These are phyloP conservation scores for Plasmodium adleri DNA, from an alignment of 169 alveolate species.

Conservation along the genomic window DNA sequence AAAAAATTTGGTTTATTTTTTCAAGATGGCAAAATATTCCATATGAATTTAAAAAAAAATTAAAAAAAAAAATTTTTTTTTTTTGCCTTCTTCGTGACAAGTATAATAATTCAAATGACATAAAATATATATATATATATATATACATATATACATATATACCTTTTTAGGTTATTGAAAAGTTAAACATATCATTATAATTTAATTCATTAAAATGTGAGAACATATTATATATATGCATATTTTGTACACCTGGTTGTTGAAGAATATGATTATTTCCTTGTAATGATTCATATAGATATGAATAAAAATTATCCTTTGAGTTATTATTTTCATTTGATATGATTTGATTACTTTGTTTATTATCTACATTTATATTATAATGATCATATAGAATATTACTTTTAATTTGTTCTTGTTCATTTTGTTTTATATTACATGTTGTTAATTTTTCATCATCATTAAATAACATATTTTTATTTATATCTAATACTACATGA, in stretches of 20 bases:
- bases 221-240: constrained; percentile 40
- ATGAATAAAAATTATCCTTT: constrained; percentile 18
- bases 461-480: constrained; percentile 17
- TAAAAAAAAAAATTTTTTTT: too few species aligned
- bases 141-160: too few species aligned
- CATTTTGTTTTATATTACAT: background rate
- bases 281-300: constrained; percentile 8
- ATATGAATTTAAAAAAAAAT: too few species aligned
- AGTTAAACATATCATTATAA: constrained; percentile 23
- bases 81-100: too few species aligned
- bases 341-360: background rate
- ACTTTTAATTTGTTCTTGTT: background rate
- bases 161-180: background rate
- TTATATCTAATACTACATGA: constrained; percentile 27
- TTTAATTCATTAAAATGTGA: constrained; percentile 48
- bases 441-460: background rate
- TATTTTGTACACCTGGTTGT: constrained; percentile 2
- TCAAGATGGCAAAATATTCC: too few species aligned
- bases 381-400: background rate
- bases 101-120: too few species aligned
- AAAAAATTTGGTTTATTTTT: too few species aligned
- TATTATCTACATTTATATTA: background rate
- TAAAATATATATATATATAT: too few species aligned
- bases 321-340: background rate
- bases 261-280: constrained; percentile 26